Conservation (phyloP, 768 basidiomycete species). For the Chalciporus sphaerocephalus region DNA sequence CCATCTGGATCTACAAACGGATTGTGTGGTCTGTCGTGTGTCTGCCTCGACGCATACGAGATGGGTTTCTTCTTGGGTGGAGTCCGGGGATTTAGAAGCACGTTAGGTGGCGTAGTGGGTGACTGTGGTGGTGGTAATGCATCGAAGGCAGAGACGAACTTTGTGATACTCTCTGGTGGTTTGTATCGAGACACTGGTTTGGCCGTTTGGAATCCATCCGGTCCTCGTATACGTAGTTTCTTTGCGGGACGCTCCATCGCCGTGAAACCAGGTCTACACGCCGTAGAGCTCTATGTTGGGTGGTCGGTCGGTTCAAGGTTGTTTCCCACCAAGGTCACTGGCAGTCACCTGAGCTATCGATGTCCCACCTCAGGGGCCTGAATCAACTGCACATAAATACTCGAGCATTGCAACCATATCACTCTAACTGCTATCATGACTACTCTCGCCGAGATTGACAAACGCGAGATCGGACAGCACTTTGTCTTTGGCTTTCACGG, state of each 20-base stretch:
- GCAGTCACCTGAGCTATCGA: neutral
- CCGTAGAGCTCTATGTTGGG: too few species aligned
- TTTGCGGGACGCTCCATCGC: constrained; percentile 12
- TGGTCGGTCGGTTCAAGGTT: too few species aligned
- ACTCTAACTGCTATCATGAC: constrained; percentile 12
- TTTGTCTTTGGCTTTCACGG: constrained; percentile 73
- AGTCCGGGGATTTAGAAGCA: neutral
- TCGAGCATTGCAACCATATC: neutral
- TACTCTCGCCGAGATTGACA: constrained; percentile 34
- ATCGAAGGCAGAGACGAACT: constrained; percentile 29
- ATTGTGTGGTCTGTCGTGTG: constrained; percentile 18
- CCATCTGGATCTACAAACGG: constrained; percentile 15
- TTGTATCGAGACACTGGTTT: constrained; percentile 21
- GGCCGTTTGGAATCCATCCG: constrained; percentile 28
- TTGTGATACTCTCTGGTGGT: constrained; percentile 17
- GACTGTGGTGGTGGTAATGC: neutral
- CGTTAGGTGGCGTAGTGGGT: neutral
- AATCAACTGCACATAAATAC: constrained; percentile 1
- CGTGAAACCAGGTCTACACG: neutral
- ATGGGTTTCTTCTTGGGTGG: constrained; percentile 5
- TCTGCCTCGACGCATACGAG: neutral
- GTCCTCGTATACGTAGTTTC: constrained; percentile 15
- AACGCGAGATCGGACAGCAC: constrained; percentile 53
- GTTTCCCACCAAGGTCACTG: neutral
- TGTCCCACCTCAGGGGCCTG: neutral